Base-by-base conservation (phyloP, 305 asterid species). In the Rubia occidens region DNA sequence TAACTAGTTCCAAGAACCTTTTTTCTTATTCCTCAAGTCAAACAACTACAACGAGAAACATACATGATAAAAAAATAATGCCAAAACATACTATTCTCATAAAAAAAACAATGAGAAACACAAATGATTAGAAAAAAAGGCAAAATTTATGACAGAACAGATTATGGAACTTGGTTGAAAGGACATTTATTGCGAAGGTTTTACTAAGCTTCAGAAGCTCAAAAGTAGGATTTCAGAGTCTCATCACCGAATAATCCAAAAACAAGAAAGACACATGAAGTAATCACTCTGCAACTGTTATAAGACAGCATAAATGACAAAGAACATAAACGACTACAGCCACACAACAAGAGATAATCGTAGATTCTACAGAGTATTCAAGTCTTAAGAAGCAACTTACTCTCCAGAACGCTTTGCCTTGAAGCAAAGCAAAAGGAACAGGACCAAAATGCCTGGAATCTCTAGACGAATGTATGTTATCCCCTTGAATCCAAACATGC, bases 401-500 rank as follows among this genome's bases (percentile, higher is more conserved):
- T 77, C 97, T 87, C 68, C 61, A 87, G 67, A 87, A 87, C 29
- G 80, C 92, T 79, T 71, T 93, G 11, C 96, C 97, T 37, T 72
- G 75, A 77, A 93, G 77, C 77, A 93, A 77, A 67, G 90, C 97
- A 75, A 77, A 79, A 67, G 98, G 94, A 56, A 93, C 68, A 26
- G 97, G 95, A 15, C 98, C 98, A 11, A 90, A 67, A 11, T 88
- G 84, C 67, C 96, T 78, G 24, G 98, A 90, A 85, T 90, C 97
- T 65, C 72, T 76, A 4, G 96, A 88, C 5, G 88, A 76, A 73
- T 90, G 85, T 43, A 93, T 78, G 72, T 93, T 90, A 83, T 90
- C 98, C 68, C 98, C 98, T 73, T 93, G 96, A 81, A 89, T 81
- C 98, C 98, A 93, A 51, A 90, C 92, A 76, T 87, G 95, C 59